Evolutionary conservation across 352 stramenopile genomes (phyloP).

Genomic region (Globisporangium paroecandrum): DNA sequence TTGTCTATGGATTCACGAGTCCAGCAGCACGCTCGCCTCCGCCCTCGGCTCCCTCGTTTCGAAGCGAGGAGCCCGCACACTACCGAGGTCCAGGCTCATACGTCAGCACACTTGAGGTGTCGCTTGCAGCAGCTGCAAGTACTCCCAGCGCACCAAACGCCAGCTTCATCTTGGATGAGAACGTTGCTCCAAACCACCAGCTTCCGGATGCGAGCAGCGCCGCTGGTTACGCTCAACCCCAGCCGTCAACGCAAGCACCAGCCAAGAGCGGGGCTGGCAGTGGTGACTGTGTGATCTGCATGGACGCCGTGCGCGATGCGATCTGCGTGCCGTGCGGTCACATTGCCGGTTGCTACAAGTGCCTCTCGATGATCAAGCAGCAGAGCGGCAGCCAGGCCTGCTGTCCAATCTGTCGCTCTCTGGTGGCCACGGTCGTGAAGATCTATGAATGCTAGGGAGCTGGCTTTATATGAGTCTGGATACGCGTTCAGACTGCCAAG

Average conservation of each 20-base stretch:
- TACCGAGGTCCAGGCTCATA: conserved; percentile 11
- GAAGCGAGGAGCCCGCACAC: background rate
- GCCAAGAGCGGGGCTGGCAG: background rate
- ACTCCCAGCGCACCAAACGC: background rate
- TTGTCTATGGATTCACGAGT: conserved; percentile 7
- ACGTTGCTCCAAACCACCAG: conserved; percentile 1
- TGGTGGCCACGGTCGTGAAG: too few species aligned
- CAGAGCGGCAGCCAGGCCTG: conserved; percentile 15
- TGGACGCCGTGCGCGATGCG: conserved; percentile 36
- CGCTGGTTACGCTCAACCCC: background rate
- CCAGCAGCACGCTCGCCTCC: background rate
- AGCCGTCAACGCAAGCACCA: background rate
- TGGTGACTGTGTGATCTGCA: conserved; percentile 46
- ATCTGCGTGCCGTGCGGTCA: conserved; percentile 57
- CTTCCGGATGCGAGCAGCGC: background rate
- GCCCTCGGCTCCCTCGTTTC: conserved; percentile 15
- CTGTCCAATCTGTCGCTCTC: conserved; percentile 44
- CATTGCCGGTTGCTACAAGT: conserved; percentile 40
- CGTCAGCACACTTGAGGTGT: background rate
- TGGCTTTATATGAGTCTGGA: too few species aligned
- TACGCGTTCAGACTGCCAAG: too few species aligned
- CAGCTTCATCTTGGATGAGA: background rate
- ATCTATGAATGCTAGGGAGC: too few species aligned
- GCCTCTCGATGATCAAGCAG: conserved; percentile 36
- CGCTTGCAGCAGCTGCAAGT: background rate